Base-by-base conservation (phyloP, 2,329 filamentous ascomycete genomes). In the Diplodia corticola region DNA sequence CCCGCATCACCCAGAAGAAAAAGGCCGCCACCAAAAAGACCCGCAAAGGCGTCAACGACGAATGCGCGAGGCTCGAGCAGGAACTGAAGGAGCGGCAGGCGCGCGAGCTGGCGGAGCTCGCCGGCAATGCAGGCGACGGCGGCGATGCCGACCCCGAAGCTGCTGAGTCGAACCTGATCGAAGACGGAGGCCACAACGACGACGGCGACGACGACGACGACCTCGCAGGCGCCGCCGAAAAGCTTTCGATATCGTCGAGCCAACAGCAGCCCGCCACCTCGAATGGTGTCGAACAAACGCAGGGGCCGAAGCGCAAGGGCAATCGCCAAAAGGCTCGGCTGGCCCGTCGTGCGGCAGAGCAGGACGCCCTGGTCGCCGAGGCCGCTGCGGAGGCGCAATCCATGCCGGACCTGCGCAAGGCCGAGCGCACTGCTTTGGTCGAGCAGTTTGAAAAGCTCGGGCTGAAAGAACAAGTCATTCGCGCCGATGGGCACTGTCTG, bases 291-390 rank as follows among this genome's bases (percentile, higher is more conserved):
- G 68, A 44, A 44, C 40, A 48, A 33, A 54, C 68, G n/a, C 64
- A 68, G 33, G 70, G 66, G 2, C 68, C 69, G 1, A 71, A 74
- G 20, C 92, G 89, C 80, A 97, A 96, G 76, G 89, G 90, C 30
- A 98, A 97, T 77, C 86, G 95, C 15, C 91, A 95, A 75, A 97
- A 96, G 77, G 95, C 94, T 68, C 89, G 95, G 1, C 84, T 98
- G 17, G 95, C 95, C 22, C 89, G 94, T 28, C 89, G 95, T 59
- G 92, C 92, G 4, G 94, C 93, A 4, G 93, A 97, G 76, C 87
- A 91, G 71, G 90, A 92, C 69, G 90, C 89, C 5, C 84, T 86
- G 5, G 84, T 88, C 0, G 83, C 81, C 1, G 84, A 86, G 44
- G 94, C 94, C 0, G 87, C 89, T 67, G 81, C 86, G 67, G 94